Conservation (phyloP, 225 moss, liverwort and hornwort species). For the Pseudisothecium myosuroides region DNA sequence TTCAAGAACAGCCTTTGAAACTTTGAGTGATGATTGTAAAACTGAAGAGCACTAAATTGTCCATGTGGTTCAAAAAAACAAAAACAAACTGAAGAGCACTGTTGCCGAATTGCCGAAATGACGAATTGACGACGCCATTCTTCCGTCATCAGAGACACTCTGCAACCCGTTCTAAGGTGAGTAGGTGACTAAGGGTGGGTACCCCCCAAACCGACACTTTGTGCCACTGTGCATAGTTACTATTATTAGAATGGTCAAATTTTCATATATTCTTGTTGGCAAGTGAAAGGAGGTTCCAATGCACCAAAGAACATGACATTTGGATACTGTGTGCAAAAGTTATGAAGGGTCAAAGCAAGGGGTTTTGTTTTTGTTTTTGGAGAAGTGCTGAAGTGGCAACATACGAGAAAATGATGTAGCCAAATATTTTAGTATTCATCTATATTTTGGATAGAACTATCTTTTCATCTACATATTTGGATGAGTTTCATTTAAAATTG, state of each 20-base stretch:
- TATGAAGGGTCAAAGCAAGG: background rate
- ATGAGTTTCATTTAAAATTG: too few relatives aligned
- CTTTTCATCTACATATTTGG: too few relatives aligned
- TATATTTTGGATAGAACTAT: too few relatives aligned
- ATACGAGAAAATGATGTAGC: too few relatives aligned
- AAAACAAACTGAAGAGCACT: too few relatives aligned
- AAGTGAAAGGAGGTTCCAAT: background rate
- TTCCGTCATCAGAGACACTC: background rate
- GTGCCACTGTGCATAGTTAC: background rate
- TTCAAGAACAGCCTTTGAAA: background rate
- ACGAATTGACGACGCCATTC: background rate
- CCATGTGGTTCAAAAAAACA: too few relatives aligned
- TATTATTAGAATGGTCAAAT: background rate
- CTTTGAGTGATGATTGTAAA: background rate
- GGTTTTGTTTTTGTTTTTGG: too few relatives aligned
- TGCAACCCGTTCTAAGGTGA: background rate
- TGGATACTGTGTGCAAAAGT: background rate
- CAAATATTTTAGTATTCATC: too few relatives aligned
- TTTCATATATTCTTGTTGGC: background rate
- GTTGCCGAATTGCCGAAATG: too few relatives aligned
- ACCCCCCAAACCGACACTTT: fast-evolving
- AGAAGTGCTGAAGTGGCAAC: too few relatives aligned
- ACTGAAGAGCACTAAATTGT: too few relatives aligned
- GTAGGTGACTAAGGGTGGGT: background rate
- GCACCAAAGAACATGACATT: fast-evolving